phyloP scores from a whole-genome alignment of 163 green algal genomes.

The Scenedesmus sp. region DNA sequence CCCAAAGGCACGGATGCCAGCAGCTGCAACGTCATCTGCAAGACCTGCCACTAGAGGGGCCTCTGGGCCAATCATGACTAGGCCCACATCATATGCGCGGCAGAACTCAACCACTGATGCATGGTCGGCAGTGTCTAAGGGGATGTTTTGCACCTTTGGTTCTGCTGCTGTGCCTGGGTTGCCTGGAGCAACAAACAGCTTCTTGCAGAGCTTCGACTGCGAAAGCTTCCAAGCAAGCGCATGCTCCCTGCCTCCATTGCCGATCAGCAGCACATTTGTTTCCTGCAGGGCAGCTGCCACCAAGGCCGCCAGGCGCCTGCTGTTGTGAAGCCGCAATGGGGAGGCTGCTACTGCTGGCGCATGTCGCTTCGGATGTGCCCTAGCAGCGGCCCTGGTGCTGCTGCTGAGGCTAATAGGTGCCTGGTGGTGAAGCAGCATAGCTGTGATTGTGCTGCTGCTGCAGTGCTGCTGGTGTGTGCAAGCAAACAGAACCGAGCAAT shows the following conservation, averaged over 20 bases:
- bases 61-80: conserved; percentile 97
- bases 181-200: conserved; percentile 90
- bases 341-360: not conserved
- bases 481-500: not conserved
- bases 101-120: conserved; percentile 88
- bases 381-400: not conserved
- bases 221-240: conserved; percentile 94
- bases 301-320: not conserved
- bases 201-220: conserved; percentile 73
- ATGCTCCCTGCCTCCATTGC: conserved; percentile 94
- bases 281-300: not conserved
- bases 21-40: conserved; percentile 82
- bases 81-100: conserved; percentile 68
- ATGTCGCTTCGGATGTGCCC: not conserved
- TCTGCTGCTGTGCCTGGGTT: conserved; percentile 94
- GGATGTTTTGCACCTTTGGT: conserved; percentile 64
- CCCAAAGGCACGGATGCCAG: conserved; percentile 91
- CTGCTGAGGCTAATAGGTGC: not conserved
- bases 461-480: not conserved
- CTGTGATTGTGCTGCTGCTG: not conserved
- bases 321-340: not conserved
- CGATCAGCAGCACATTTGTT: conserved; percentile 94
- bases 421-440: not conserved
- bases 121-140: conserved; percentile 65
- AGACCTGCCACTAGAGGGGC: conserved; percentile 95